These are phyloP conservation scores for Chalaropsis ovoidea DNA, from an alignment of 2,329 filamentous ascomycete species.

Conservation along the genomic window DNA sequence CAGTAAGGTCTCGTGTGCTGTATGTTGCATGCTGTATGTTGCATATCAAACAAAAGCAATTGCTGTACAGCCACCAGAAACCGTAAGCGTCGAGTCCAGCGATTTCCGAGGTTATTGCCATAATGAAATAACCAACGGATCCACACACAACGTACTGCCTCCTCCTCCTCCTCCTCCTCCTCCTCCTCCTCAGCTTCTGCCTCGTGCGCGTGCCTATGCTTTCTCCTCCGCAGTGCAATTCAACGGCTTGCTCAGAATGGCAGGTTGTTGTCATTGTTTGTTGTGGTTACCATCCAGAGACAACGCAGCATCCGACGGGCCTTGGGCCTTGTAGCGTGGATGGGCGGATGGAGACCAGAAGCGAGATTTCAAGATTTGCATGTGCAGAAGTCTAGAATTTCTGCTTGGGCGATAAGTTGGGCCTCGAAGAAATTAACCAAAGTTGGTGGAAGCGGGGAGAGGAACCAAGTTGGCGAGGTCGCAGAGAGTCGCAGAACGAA, in stretches of 20 bases:
- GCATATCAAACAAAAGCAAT: background rate
- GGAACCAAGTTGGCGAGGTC: background rate
- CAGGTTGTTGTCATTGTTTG: constrained; percentile 3
- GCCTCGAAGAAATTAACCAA: background rate
- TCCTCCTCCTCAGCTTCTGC: background rate
- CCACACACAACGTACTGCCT: background rate
- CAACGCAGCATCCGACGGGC: background rate
- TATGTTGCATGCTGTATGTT: too few species aligned
- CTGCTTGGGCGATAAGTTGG: background rate
- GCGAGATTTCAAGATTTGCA: constrained; percentile 13
- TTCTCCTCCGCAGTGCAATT: background rate
- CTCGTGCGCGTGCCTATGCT: background rate
- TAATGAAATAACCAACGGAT: background rate
- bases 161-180: background rate
- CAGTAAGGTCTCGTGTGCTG: too few species aligned
- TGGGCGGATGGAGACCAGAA: background rate
- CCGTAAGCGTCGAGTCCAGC: background rate
- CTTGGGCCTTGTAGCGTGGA: background rate
- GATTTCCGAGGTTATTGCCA: background rate
- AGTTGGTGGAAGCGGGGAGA: background rate
- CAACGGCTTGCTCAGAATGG: background rate
- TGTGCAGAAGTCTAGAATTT: constrained; percentile 2
- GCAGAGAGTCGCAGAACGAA: background rate
- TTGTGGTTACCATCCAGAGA: constrained; percentile 7
- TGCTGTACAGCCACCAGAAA: background rate